A percentile compares a stretch with the other conserved stretches of the same genome.
These are phyloP conservation scores for Dalbergia oliveri DNA, from an alignment of 306 rosid species.

Conservation along the genomic window DNA sequence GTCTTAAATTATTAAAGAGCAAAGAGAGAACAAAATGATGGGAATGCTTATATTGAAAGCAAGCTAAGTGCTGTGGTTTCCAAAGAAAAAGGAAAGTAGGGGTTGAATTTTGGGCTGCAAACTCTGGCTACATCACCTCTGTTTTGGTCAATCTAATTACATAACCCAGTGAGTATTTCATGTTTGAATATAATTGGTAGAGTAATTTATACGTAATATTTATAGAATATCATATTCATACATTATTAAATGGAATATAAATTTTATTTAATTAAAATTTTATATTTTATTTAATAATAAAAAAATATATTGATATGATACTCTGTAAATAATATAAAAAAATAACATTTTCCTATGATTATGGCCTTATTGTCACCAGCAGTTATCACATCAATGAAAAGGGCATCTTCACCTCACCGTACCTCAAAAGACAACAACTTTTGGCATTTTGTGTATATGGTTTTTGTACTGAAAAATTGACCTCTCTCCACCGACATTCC, in stretches of 20 bases:
- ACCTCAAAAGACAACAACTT: background rate
- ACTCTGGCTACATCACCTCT: background rate
- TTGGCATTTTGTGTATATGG: background rate
- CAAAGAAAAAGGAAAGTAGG: background rate
- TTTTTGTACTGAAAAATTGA: background rate
- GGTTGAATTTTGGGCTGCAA: background rate
- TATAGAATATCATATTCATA: too few relatives aligned
- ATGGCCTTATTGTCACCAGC: background rate
- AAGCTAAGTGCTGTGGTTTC: constrained; percentile 6
- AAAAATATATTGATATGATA: too few relatives aligned
- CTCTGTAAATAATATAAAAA: too few relatives aligned
- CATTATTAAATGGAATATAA: too few relatives aligned
- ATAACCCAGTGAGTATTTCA: too few relatives aligned
- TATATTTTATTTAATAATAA: too few relatives aligned
- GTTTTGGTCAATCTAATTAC: background rate
- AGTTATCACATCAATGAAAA: background rate
- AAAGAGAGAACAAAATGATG: background rate
- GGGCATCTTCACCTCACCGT: background rate
- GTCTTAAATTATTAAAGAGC: background rate
- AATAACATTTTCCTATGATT: too few relatives aligned
- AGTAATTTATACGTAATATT: too few relatives aligned
- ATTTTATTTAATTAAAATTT: too few relatives aligned
- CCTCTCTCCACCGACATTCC: background rate
- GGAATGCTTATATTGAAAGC: constrained; percentile 27
- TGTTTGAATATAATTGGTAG: background rate